Evolutionary conservation across 129 eudicot species (phyloP), one percentile per base, ranked within the genome.

Genomic region (Flaveria ramosissima): DNA sequence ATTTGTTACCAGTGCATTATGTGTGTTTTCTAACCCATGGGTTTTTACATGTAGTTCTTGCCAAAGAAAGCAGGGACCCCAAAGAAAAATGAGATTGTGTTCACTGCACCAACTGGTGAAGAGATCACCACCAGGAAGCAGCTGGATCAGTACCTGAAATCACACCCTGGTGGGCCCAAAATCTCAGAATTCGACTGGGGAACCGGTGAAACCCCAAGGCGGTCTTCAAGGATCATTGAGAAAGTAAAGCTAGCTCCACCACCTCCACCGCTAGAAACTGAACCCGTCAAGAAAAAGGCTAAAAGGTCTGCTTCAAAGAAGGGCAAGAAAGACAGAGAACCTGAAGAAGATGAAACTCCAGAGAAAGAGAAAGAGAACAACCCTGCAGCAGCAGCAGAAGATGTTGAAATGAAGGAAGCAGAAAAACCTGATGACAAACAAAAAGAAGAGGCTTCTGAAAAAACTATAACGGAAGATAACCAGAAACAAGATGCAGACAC

Each of bases 101-200:
- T 91, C 77, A 91, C 89, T 41, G 83, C 97, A 41, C 94, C 97
- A 70, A 91, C 97, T 2, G 97, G 97, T 17, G 95, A 91, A 61
- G 97, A 86, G 83, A 86, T 91, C 77, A 82, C 81, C 57, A 87
- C 65, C 83, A 82, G 80, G 64, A 86, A 74, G 72, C 94, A 91
- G 90, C 75, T 91, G 76, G 92, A 85, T 59, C 88, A 81, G 73
- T 91, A 91, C 83, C 85, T 91, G 77, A 91, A 91, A 82, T 71
- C 92, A 11, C 92, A 91, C 87, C 95, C 97, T 68, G 94, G 94
- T 45, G 87, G 94, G 47, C 97, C 97, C 46, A 76, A 82, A 66
- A 41, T 72, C 41, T 81, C 97, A 1, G 87, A 88, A 65, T 91
- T 91, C 2, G 97, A 88, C 68, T 91, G 97, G 97, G 93, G 93